phyloP scores from a whole-genome alignment of 306 rosid genomes.

The Cicer arietinum region DNA sequence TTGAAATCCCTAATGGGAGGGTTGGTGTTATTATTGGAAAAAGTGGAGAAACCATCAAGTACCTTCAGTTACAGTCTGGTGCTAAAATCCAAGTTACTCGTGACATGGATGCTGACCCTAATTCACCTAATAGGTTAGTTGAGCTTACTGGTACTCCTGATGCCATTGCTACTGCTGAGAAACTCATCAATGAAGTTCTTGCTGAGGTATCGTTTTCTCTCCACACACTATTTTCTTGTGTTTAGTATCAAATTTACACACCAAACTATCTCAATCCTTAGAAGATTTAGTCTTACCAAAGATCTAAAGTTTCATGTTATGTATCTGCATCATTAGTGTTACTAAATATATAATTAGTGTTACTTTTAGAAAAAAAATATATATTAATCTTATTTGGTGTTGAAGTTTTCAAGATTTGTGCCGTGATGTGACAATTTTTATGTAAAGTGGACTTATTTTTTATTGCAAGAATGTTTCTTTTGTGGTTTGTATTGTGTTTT shows the following conservation, averaged over 20 bases:
- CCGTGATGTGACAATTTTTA: not conserved
- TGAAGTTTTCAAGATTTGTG: not conserved
- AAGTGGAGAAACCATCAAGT: conserved; percentile 94
- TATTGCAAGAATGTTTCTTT: not conserved
- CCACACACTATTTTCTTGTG: not conserved
- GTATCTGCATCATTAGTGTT: not conserved
- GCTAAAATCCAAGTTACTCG: conserved; percentile 97
- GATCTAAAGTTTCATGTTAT: not conserved
- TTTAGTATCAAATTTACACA: not conserved
- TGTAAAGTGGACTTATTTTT: not conserved
- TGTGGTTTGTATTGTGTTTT: conserved; percentile 18
- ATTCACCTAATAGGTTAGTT: conserved; percentile 64
- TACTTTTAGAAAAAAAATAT: not conserved
- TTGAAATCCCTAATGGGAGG: conserved; percentile 86
- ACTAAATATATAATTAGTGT: not conserved
- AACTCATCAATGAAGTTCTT: conserved; percentile 83
- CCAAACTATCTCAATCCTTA: not conserved
- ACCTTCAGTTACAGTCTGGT: conserved; percentile 90
- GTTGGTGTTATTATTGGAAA: conserved; percentile 96
- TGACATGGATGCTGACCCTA: conserved; percentile 84
- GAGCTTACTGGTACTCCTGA: conserved; percentile 91
- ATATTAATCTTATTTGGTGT: not conserved
- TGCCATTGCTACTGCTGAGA: conserved; percentile 83
- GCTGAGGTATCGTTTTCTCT: conserved; percentile 58
- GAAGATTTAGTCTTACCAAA: not conserved